Evolutionary conservation across 1,139 yeast species (phyloP).

Genomic region (Scheffersomyces segobiensis): DNA sequence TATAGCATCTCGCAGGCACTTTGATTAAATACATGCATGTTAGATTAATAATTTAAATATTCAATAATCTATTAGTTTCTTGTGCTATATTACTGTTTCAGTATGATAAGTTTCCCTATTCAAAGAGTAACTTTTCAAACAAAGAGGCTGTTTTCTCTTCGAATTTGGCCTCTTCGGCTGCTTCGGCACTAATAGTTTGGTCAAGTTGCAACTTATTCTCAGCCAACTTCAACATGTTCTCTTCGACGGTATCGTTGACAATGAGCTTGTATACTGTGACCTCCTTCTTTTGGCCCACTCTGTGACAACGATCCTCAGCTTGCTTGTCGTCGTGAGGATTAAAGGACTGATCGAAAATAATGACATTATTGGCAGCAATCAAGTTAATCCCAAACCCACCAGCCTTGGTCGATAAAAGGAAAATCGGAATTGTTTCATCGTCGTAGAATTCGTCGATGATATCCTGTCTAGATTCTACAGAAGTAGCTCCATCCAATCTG

Average conservation of each 20-base stretch:
- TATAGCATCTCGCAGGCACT: no score
- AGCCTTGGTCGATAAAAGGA: constrained; percentile 88
- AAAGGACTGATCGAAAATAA: constrained; percentile 90
- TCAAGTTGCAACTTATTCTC: constrained; percentile 90
- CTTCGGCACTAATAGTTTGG: constrained; percentile 58
- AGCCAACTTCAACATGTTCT: constrained; percentile 82
- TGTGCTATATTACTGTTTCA: neutral
- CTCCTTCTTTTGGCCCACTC: constrained; percentile 92
- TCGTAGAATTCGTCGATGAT: constrained; percentile 87
- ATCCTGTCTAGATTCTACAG: constrained; percentile 91
- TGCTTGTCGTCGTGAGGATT: constrained; percentile 98
- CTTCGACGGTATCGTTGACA: constrained; percentile 78
- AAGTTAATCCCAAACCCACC: constrained; percentile 98
- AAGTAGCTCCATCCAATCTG: constrained; percentile 89
- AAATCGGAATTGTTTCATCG: constrained; percentile 79
- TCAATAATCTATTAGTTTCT: neutral
- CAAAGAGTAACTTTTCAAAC: constrained; percentile 52
- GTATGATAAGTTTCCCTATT: neutral
- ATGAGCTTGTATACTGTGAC: constrained; percentile 82
- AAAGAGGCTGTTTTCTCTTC: constrained; percentile 56
- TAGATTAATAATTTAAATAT: no score
- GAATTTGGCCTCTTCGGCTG: constrained; percentile 39
- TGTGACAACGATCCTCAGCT: constrained; percentile 97
- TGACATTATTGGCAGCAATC: constrained; percentile 91
- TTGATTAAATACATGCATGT: no score